Evolutionary conservation across 2,329 filamentous ascomycete species (phyloP).

Genomic region (Nemania serpens): DNA sequence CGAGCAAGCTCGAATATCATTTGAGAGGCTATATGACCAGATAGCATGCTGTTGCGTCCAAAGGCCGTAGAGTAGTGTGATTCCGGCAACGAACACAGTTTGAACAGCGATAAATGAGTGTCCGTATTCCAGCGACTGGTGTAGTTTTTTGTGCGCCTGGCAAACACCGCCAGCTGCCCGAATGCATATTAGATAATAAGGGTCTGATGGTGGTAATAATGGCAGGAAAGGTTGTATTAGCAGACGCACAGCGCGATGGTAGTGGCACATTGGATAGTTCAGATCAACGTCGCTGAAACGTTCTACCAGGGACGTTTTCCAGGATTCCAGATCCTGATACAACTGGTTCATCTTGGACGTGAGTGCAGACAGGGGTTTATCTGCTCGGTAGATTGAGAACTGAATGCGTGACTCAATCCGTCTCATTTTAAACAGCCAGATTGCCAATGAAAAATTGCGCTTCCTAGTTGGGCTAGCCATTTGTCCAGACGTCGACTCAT

Average conservation of each 20-base stretch:
- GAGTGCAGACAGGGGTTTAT: slow-evolving; percentile 49
- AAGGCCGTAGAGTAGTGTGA: slow-evolving; percentile 46
- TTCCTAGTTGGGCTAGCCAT: slow-evolving; percentile 7
- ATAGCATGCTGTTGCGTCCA: slow-evolving; percentile 50
- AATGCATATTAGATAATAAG: slow-evolving; percentile 51
- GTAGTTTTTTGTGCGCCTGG: slow-evolving; percentile 49
- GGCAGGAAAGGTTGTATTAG: slow-evolving; percentile 56
- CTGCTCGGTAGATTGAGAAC: slow-evolving; percentile 56
- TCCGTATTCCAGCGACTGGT: slow-evolving; percentile 47
- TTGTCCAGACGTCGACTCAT: slow-evolving; percentile 7
- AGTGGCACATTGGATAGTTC: slow-evolving; percentile 55
- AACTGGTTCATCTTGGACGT: slow-evolving; percentile 53
- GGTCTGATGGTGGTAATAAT: slow-evolving; percentile 50
- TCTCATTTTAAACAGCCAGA: slow-evolving; percentile 52
- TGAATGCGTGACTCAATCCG: slow-evolving; percentile 55
- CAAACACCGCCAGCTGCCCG: slow-evolving; percentile 48
- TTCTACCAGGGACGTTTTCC: slow-evolving; percentile 47
- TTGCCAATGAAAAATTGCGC: slow-evolving; percentile 46
- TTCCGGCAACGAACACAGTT: slow-evolving; percentile 49
- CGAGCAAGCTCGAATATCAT: slow-evolving; percentile 55
- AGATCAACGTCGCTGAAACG: slow-evolving; percentile 45
- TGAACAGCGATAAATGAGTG: slow-evolving; percentile 51
- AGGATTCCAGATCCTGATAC: slow-evolving; percentile 51
- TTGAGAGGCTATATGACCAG: slow-evolving; percentile 54
- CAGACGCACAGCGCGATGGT: slow-evolving; percentile 54